Evolutionary conservation across 2,329 filamentous ascomycete species (phyloP).

Genomic region (Penicillium sp.): DNA sequence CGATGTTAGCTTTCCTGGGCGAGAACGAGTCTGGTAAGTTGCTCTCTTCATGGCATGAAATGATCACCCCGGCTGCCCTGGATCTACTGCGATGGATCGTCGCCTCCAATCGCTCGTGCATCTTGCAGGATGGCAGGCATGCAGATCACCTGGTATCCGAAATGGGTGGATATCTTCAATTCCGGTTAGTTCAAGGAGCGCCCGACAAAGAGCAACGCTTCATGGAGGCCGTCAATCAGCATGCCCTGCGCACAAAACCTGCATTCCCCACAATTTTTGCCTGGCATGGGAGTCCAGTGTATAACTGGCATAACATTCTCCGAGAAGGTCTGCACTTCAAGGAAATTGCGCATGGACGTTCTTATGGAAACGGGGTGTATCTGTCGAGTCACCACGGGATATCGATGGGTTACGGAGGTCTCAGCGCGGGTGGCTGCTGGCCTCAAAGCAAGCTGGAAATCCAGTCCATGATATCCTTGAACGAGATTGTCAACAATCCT

Average conservation of each 20-base stretch:
- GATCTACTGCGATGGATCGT: constrained; percentile 84
- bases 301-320: constrained; percentile 91
- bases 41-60: constrained; percentile 61
- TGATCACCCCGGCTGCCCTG: constrained; percentile 69
- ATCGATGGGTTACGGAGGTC: constrained; percentile 60
- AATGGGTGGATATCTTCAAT: constrained; percentile 75
- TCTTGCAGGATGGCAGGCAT: constrained; percentile 68
- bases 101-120: constrained; percentile 85
- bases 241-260: constrained; percentile 46
- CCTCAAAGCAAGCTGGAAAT: constrained; percentile 69
- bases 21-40: constrained; percentile 32
- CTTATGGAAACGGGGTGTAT: constrained; percentile 82
- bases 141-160: constrained; percentile 63
- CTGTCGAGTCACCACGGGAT: constrained; percentile 67
- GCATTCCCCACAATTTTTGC: constrained; percentile 76
- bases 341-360: constrained; percentile 66
- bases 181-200: constrained; percentile 84
- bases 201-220: constrained; percentile 86
- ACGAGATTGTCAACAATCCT: constrained; percentile 82
- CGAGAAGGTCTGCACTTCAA: constrained; percentile 80
- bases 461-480: constrained; percentile 69
- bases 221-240: constrained; percentile 62
- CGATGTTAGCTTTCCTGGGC: constrained; percentile 55
- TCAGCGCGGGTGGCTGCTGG: constrained; percentile 58
- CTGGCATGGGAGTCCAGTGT: constrained; percentile 79